Evolutionary conservation across 495 filamentous ascomycete genomes (phyloP).

Genomic region (Aspergillus avenaceus): DNA sequence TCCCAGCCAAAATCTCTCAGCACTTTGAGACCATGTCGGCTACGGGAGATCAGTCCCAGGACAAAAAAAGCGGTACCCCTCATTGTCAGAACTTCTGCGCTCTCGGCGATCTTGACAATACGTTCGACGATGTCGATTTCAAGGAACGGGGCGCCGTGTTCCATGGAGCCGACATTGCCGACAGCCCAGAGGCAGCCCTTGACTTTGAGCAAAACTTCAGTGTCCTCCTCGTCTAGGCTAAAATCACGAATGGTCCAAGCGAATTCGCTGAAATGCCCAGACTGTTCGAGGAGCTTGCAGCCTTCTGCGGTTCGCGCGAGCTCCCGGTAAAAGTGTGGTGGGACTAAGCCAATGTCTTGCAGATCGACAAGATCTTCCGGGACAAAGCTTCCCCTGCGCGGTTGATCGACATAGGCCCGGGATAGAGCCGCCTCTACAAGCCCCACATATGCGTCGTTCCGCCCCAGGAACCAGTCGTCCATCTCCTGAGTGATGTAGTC

Average conservation of each 20-base stretch:
- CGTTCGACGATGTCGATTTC: slow-evolving; percentile 77
- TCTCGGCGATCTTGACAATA: slow-evolving; percentile 82
- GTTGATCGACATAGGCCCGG: slow-evolving; percentile 68
- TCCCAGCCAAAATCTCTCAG: slow-evolving; percentile 86
- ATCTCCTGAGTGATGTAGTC: slow-evolving; percentile 99
- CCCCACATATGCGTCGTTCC: slow-evolving; percentile 90
- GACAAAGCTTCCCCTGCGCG: slow-evolving; percentile 35
- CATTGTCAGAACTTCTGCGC: slow-evolving; percentile 82
- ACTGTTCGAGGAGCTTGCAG: slow-evolving; percentile 82
- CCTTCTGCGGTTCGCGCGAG: slow-evolving; percentile 89
- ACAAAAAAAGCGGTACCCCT: slow-evolving; percentile 96
- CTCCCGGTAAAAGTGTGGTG: slow-evolving; percentile 96
- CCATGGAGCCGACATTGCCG: slow-evolving; percentile 97
- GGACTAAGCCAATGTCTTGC: slow-evolving; percentile 65
- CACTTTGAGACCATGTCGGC: slow-evolving; percentile 87
- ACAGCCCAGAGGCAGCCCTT: slow-evolving; percentile 98
- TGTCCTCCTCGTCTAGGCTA: slow-evolving; percentile 75
- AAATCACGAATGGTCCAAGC: slow-evolving; percentile 81
- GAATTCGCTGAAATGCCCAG: slow-evolving; percentile 94
- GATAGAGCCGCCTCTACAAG: slow-evolving; percentile 96
- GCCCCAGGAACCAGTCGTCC: slow-evolving; percentile 97
- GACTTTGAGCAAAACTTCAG: slow-evolving; percentile 84
- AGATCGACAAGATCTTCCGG: slow-evolving; percentile 55
- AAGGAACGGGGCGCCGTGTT: slow-evolving; percentile 89
- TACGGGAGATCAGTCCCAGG: slow-evolving; percentile 85